Base-by-base conservation (phyloP, 805 yeast genomes). In the Wickerhamomyces canadensis region DNA sequence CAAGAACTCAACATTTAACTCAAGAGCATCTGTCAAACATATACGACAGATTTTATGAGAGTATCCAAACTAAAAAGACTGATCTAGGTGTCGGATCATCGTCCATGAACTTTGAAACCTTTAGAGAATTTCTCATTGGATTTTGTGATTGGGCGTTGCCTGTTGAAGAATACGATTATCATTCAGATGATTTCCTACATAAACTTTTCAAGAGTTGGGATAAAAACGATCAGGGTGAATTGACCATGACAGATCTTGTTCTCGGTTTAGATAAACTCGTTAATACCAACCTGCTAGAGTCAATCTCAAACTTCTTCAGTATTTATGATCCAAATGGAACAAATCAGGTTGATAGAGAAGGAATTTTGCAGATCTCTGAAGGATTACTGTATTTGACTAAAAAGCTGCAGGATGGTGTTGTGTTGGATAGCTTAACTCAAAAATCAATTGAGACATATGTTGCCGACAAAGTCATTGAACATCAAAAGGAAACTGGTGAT, bases 11-110 rank as follows among this genome's bases (percentile, higher is more conserved):
- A 19, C 75, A 83, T 52, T 61, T 91, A 24, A 57, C 68, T 4
- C 66, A 61, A 19, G 78, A 69, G 0, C 76, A 84, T 27, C 47
- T 87, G 14, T 76, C 87, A 4, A 74, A 82, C 38, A 67, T 88
- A 5, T 91, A 93, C 57, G 98, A 93, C 52, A 67, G 93, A 27
- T 91, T 79, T 58, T 87, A 89, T 53, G 74, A 77, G 24, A 80
- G 85, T 11, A 72, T 88, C 21, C 80, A 81, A 55, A 68, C 86
- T n/a, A 68, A 74, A 61, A 60, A 81, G 62, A 57, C 73, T 44
- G 53, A 67, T 40, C 45, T 74, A 76, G 85, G 49, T 37, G 62
- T 64, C n/a, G 70, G 71, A 1, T 64, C 74, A 11, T 74, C 83
- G n/a, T 68, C 75, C 15, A 85, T 91, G 91, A 80, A 78, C 46